Evolutionary conservation across 1,139 yeast species (phyloP), one percentile per base, ranked within the genome.

Genomic region (Geotrichum europaeum): DNA sequence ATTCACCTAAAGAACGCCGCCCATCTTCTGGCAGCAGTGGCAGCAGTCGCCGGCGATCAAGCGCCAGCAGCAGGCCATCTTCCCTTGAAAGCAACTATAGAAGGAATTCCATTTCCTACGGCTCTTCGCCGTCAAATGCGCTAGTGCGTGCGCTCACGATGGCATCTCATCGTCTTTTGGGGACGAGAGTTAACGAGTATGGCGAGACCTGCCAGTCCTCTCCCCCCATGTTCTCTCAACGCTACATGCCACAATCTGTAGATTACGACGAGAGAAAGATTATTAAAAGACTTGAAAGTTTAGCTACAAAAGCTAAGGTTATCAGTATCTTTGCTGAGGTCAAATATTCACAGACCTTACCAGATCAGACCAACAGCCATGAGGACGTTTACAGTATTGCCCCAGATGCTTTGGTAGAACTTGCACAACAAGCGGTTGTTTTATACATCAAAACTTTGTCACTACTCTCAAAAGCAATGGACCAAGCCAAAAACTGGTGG

Each of bases 231-330:
- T 62, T 65, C 53, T 59, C 68, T 55, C 65, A 63, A 60, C 55
- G 56, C 28, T 57, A 65, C 3, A 59, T 66, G 40, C 67, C 70
- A 7, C 55, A 61, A 4, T 30, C 61, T 12, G 62, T 69, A 18
- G 72, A 68, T 28, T 65, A 65, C 24, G 70, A 70, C 9, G 76
- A 74, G 63, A 63, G 69, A 70, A 74, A 73, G 59, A 76, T 84
- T 36, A 73, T 83, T 18, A 69, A 75, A 55, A 81, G 79, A 60
- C 77, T 94, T 62, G 97, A 92, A 71, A 79, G 85, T 1, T 75
- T 90, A 57, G 90, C 96, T 3, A 90, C 96, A 1, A 90, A 90
- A 75, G 90, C 97, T 0, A 94, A 90, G 72, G 96, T 96, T 0
- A 85, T 94, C 22, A 86, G 86, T 66, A 78, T 91, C 51, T 91